phyloP scores from a whole-genome alignment of 208 protist genomes.

The Tritrichomonas foetus region DNA sequence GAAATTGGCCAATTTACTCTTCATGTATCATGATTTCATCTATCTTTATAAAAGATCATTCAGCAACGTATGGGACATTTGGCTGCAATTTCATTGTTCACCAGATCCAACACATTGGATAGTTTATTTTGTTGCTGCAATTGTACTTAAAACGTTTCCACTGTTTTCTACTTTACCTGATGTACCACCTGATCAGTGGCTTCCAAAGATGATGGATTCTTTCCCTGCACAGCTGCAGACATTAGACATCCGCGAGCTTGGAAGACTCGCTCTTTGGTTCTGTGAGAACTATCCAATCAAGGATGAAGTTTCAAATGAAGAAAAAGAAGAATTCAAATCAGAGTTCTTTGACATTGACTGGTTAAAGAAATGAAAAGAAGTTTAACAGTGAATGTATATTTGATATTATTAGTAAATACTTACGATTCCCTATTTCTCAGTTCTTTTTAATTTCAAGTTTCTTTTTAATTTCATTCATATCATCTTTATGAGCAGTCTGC shows the following conservation, averaged over 20 bases:
- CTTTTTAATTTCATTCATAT: too few species aligned
- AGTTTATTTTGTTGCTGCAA: background rate
- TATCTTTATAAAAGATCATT: background rate
- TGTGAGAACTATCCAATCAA: background rate
- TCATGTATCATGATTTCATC: background rate
- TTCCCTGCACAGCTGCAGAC: background rate
- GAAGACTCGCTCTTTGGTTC: background rate
- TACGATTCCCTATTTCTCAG: too few species aligned
- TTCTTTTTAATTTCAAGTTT: too few species aligned
- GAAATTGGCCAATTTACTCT: background rate
- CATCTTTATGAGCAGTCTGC: too few species aligned
- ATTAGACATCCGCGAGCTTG: background rate
- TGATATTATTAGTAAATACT: too few species aligned
- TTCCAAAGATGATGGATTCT: background rate
- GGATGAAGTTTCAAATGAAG: background rate
- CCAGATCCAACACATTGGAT: background rate
- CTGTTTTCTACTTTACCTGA: background rate
- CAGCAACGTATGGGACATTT: background rate
- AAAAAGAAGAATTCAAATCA: background rate
- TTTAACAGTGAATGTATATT: too few species aligned
- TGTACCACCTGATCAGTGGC: background rate
- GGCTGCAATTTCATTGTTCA: background rate
- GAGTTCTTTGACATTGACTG: background rate
- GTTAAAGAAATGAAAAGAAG: background rate
- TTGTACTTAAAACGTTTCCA: background rate